phyloP scores from a whole-genome alignment of 305 asterid species.

The Lippia alba region DNA sequence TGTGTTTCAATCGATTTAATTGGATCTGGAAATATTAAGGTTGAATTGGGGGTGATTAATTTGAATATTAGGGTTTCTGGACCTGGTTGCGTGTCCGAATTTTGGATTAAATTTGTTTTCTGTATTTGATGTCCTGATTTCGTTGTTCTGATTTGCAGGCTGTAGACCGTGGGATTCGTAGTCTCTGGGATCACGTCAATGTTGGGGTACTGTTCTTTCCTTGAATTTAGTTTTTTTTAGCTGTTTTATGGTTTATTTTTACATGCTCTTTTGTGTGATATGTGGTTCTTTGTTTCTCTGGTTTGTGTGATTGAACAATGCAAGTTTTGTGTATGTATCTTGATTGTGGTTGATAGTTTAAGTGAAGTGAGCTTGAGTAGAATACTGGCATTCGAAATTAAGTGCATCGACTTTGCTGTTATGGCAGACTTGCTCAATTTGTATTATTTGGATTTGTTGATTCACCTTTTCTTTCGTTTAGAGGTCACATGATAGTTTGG shows the following conservation, averaged over 20 bases:
- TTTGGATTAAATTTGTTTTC: conserved; percentile 15
- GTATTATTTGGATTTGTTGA: conserved; percentile 1
- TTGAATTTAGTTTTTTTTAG: background rate
- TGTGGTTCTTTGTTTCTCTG: background rate
- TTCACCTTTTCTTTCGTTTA: background rate
- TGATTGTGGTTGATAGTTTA: background rate
- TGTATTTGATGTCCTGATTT: conserved; percentile 24
- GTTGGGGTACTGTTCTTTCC: conserved; percentile 82
- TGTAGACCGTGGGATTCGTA: conserved; percentile 83
- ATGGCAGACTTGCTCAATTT: too few relatives aligned
- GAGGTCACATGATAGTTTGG: conserved; percentile 1
- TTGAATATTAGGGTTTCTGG: background rate
- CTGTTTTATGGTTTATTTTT: conserved; percentile 11
- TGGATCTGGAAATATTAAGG: conserved; percentile 27
- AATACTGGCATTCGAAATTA: too few relatives aligned
- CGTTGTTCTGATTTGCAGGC: conserved; percentile 59
- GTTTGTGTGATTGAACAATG: background rate
- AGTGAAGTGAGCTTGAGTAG: background rate
- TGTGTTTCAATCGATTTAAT: conserved; percentile 34
- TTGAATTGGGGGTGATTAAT: background rate
- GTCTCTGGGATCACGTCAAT: conserved; percentile 80
- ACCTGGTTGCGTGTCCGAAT: background rate
- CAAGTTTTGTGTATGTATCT: background rate
- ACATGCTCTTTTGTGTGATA: background rate
- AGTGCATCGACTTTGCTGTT: too few relatives aligned